Base-by-base conservation (phyloP, 352 stramenopile species). In the Phytophthora idaei region DNA sequence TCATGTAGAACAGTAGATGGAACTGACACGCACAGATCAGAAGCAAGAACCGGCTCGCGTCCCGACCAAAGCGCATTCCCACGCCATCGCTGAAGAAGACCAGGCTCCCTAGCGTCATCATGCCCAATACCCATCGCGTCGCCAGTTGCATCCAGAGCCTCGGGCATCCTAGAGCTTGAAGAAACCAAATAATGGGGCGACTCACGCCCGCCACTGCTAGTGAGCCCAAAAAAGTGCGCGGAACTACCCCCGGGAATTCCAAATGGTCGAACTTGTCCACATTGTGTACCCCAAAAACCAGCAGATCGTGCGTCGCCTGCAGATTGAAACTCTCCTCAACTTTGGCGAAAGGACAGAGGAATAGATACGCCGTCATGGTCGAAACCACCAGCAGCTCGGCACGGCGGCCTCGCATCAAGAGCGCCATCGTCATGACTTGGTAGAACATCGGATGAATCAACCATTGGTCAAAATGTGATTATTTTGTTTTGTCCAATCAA, bases 291-390 rank as follows among this genome's bases (percentile, higher is more conserved):
- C 78, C 79, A 37, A 93, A 85, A 7, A 89, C 86, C 31, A 98
- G 90, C 27, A 99, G 67, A 77, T 99, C 98, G 77, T 99, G 97
- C 15, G 93, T 97, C 9, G 98, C 98, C 84, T 99, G 97, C 17
- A 98, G 76, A 70, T 99, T 98, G 77, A 99, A 99, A 55, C 90
- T 98, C 80, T 99, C 97, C 73, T 99, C 98, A 11, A 99, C 97
- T 68, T 98, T 97, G 10, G 87, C 62, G 59, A 85, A 96, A 28
- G 88, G 86, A 37, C 85, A 92, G 8, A 88, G 67, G 17, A 64
- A 56, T 5, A 92, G 55, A 45, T 93, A 82, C 45, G 65, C 61
- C 8, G 78, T 76, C 52, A 79, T 76, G 7, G 69, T 71, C 27
- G 56, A 61, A 31, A 77, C 64, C 49, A 83, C 65, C 25, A 87